A percentile compares a stretch with the other conserved stretches of the same genome.
phyloP scores from a whole-genome alignment of 768 basidiomycete genomes.

The Boletus rubescentipes region DNA sequence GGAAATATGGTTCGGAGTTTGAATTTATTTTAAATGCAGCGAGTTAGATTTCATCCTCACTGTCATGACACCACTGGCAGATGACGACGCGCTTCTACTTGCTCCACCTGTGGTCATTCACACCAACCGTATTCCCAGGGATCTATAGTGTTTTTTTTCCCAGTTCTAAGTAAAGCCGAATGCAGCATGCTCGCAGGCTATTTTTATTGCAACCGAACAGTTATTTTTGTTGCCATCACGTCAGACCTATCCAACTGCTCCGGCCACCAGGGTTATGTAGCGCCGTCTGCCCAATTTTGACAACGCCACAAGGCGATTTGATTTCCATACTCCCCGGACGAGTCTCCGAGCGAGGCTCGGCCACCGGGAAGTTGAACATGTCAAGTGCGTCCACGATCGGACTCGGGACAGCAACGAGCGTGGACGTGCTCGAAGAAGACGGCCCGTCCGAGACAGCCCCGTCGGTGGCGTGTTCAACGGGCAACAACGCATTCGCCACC shows the following conservation, averaged over 20 bases:
- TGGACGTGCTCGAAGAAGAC: conserved; percentile 29
- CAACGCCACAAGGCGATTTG: conserved; percentile 40
- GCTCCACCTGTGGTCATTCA: no score
- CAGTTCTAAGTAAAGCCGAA: no score
- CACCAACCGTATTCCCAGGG: no score
- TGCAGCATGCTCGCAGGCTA: not conserved
- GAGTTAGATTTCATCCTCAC: not conserved
- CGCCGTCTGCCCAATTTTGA: conserved; percentile 94
- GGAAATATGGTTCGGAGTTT: conserved; percentile 29
- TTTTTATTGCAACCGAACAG: not conserved
- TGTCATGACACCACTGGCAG: not conserved
- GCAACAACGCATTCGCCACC: conserved; percentile 39
- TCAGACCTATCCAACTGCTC: conserved; percentile 89
- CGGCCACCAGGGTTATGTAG: conserved; percentile 90
- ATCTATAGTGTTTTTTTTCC: no score
- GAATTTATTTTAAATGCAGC: conserved; percentile 20
- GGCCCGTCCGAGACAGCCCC: conserved; percentile 16
- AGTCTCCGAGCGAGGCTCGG: conserved; percentile 10
- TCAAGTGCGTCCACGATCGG: conserved; percentile 72
- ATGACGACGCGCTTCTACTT: not conserved
- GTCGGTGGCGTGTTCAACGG: conserved; percentile 19
- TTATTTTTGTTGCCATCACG: conserved; percentile 5
- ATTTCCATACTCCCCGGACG: conserved; percentile 7
- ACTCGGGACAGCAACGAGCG: conserved; percentile 46
- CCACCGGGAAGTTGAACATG: conserved; percentile 31